Evolutionary conservation across 768 basidiomycete species (phyloP).

Genomic region (Mycena rosella): DNA sequence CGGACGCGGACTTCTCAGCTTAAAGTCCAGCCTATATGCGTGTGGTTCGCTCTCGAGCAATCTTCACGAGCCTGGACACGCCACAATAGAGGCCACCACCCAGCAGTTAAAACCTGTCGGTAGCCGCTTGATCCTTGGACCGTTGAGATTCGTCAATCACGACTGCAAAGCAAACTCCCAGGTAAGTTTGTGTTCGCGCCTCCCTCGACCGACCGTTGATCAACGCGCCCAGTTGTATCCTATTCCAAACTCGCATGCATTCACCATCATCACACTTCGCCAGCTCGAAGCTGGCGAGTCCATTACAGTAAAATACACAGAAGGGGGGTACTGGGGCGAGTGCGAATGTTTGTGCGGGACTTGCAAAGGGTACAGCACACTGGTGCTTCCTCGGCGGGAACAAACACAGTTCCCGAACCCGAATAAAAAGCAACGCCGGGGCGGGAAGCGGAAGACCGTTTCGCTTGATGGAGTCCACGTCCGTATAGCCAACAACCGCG

Average conservation of each 20-base stretch:
- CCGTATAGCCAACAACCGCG: constrained; percentile 5
- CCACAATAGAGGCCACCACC: constrained; percentile 26
- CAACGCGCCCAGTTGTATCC: constrained; percentile 18
- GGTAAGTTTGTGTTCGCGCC: neutral
- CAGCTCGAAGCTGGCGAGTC: constrained; percentile 22
- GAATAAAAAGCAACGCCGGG: constrained; percentile 21
- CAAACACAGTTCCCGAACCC: constrained; percentile 2
- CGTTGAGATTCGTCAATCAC: constrained; percentile 34
- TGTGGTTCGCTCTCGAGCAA: constrained; percentile 33
- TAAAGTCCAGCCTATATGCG: constrained; percentile 20
- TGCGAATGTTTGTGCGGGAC: constrained; percentile 20
- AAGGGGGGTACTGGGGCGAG: constrained; percentile 27
- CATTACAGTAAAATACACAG: constrained; percentile 24
- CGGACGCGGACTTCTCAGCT: no score
- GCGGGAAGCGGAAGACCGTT: constrained; percentile 24
- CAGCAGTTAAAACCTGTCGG: constrained; percentile 31
- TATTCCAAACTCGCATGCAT: constrained; percentile 28
- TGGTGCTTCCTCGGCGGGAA: constrained; percentile 10
- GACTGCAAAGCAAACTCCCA: constrained; percentile 36
- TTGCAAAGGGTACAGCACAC: constrained; percentile 20
- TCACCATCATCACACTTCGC: constrained; percentile 24
- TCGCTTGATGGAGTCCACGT: constrained; percentile 17
- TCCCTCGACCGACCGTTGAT: neutral
- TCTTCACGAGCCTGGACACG: constrained; percentile 12
- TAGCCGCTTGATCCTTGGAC: constrained; percentile 29